phyloP scores from a whole-genome alignment of 2,329 filamentous ascomycete species.

The Meredithiella fracta region DNA sequence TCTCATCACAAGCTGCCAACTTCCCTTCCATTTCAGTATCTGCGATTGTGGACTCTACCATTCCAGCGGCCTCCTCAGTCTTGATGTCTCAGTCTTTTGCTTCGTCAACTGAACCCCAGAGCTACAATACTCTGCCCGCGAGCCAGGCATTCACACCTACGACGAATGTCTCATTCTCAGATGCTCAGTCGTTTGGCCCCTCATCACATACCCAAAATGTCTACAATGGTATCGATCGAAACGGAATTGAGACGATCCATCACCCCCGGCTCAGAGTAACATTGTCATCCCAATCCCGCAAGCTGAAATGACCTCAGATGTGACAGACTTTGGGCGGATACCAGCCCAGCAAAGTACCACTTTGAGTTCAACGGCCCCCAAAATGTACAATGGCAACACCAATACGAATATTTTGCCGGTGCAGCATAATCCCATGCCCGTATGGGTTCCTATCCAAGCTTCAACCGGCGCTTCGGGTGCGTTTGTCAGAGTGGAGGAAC shows the following conservation, averaged over 20 bases:
- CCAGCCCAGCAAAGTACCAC: background rate
- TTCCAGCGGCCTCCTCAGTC: background rate
- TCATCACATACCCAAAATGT: background rate
- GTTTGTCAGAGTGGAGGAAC: conserved; percentile 12
- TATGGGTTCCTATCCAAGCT: conserved; percentile 13
- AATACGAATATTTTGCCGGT: background rate
- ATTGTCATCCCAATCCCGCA: background rate
- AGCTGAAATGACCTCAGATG: background rate
- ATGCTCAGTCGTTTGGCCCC: background rate
- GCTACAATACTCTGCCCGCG: background rate
- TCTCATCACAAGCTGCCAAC: conserved; percentile 1
- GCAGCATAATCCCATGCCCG: conserved; percentile 9
- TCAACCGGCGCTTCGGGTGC: conserved; percentile 6
- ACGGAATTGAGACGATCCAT: background rate
- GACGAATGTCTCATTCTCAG: background rate
- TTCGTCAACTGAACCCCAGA: background rate
- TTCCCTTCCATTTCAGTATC: background rate
- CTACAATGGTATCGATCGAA: background rate
- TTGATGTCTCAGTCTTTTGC: background rate
- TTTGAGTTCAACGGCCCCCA: background rate
- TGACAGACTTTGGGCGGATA: background rate
- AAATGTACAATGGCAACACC: background rate
- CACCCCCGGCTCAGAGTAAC: background rate
- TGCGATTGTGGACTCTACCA: background rate
- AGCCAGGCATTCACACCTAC: background rate